Evolutionary conservation across 176 grass and related monocot species (phyloP), one percentile per base, ranked within the genome.

Genomic region (Rhynchospora pubera): DNA sequence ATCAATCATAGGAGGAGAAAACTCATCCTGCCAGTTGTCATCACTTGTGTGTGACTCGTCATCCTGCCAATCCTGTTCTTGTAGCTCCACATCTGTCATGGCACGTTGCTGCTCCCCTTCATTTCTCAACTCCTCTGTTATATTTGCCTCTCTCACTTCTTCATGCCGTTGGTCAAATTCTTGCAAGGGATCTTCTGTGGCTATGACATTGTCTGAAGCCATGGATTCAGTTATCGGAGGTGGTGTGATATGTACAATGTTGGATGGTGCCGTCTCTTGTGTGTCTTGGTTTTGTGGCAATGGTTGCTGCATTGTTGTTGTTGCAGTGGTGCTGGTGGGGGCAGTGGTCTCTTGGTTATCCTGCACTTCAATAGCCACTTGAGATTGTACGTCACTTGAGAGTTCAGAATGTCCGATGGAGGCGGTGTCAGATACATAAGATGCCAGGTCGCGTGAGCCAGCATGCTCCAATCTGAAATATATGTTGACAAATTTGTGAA

Each of bases 11-110:
- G 89, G 83, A 86, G 87, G 89, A 76, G 89, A 85, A 66, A 68
- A 88, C 60, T 95, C 96, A 83, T 93, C 92, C 83, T 91, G 83
- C 92, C 92, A 98, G 61, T 94, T 91, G 52, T 94, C 94, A 77
- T 77, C 91, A 11, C 90, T 93, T 80, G 52, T 78, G 85, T 75
- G 90, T 47, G 91, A 99, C 65, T 91, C 96, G 3, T 95, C 89
- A 79, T 99, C 96, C 22, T 71, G 88, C 77, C 91, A 86, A 73
- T 89, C 82, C 69, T 89, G 87, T 86, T 90, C 87, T 82, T 63
- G 89, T 24, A 85, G 46, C 86, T 93, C 87, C 83, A 47, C 75
- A 77, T 84, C 84, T 51, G 88, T 90, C 82, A 81, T 73, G 42
- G 72, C 74, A 9, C 88, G 73, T 79, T 85, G 84, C 23, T 87